Evolutionary conservation across 805 yeast species (phyloP).

Genomic region (Yamadazyma takamatsuzukensis): DNA sequence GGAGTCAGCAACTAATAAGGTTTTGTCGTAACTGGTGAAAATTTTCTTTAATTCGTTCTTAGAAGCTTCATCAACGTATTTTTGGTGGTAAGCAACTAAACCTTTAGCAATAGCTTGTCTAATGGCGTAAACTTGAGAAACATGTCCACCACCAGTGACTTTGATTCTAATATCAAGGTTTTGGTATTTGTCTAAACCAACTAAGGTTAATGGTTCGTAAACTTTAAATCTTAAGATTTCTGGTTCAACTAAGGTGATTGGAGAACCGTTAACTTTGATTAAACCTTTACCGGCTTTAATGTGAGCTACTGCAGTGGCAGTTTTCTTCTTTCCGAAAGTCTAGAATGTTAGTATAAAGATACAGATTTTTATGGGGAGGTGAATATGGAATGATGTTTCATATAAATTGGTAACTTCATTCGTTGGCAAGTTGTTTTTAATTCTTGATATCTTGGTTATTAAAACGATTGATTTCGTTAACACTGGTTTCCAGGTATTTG

Average conservation of each 20-base stretch:
- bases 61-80: conserved; percentile 98
- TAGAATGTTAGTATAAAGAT: conserved; percentile 43
- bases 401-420: too few species aligned
- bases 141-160: conserved; percentile 99
- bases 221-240: conserved; percentile 99
- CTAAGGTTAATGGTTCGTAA: conserved; percentile 98
- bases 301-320: conserved; percentile 99
- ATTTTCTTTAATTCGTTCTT: conserved; percentile 99
- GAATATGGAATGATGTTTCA: too few species aligned
- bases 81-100: conserved; percentile 98
- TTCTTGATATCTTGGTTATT: not conserved
- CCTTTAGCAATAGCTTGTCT: conserved; percentile 99
- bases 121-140: conserved; percentile 98
- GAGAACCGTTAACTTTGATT: conserved; percentile 98
- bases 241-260: conserved; percentile 98
- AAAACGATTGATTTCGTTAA: too few species aligned
- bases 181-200: conserved; percentile 98
- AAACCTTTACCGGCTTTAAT: conserved; percentile 99
- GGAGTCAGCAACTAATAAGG: conserved; percentile 98
- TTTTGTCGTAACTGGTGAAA: conserved; percentile 97
- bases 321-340: conserved; percentile 99
- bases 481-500: too few species aligned
- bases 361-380: too few species aligned
- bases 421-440: not conserved
- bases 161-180: conserved; percentile 98